Evolutionary conservation across 495 filamentous ascomycete species (phyloP).

Genomic region (Aspergillus taichungensis): DNA sequence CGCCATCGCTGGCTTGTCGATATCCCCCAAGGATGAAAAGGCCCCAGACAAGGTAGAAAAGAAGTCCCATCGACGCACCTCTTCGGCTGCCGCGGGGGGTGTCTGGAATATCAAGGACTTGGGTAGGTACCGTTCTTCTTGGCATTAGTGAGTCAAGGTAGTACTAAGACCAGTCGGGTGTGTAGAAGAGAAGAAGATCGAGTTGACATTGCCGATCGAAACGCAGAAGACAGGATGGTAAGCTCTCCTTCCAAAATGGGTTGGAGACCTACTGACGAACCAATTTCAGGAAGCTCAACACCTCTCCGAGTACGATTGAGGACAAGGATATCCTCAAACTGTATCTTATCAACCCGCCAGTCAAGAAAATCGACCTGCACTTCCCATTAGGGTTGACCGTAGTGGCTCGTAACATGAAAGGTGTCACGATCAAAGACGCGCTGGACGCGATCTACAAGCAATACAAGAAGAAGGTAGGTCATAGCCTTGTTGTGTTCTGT

Average conservation of each 20-base stretch:
- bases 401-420: constrained; percentile 80
- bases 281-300: constrained; percentile 74
- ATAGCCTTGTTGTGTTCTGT: constrained; percentile 2
- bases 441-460: constrained; percentile 89
- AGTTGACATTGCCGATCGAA: constrained; percentile 72
- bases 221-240: constrained; percentile 89
- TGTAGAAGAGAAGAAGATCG: constrained; percentile 64
- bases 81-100: constrained; percentile 52
- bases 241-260: constrained; percentile 15
- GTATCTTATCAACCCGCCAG: constrained; percentile 63
- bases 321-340: constrained; percentile 78
- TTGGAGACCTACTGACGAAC: not conserved
- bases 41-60: constrained; percentile 35
- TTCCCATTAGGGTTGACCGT: constrained; percentile 83
- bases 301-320: constrained; percentile 62
- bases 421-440: constrained; percentile 92
- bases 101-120: constrained; percentile 80
- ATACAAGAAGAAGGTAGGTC: constrained; percentile 80
- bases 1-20: constrained; percentile 67
- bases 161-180: constrained; percentile 8
- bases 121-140: constrained; percentile 43
- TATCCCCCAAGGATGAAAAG: constrained; percentile 55
- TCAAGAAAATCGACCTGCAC: constrained; percentile 89
- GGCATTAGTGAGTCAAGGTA: no score
- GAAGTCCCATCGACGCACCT: constrained; percentile 53